phyloP scores from a whole-genome alignment of 2,329 filamentous ascomycete genomes.

The Epichloe scottii region DNA sequence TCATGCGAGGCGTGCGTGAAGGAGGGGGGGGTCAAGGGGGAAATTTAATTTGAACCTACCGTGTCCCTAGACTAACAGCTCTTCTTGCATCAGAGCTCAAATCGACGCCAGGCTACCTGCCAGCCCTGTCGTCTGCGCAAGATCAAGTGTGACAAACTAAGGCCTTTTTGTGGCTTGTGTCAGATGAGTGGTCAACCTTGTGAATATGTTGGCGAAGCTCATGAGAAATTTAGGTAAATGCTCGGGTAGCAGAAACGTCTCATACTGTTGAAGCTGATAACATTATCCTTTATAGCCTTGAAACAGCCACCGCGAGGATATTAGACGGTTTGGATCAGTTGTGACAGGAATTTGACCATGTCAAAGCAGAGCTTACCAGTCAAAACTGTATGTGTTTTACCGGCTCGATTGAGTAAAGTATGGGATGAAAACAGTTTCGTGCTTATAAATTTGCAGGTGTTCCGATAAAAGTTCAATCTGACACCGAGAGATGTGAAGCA shows the following conservation, averaged over 20 bases:
- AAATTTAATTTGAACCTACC: background rate
- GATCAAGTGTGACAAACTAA: conserved; percentile 9
- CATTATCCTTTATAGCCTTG: conserved; percentile 3
- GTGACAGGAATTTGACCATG: conserved; percentile 7
- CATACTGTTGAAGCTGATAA: too few species aligned
- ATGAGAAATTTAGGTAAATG: conserved; percentile 9
- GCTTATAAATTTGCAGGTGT: background rate
- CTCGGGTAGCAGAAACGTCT: too few species aligned
- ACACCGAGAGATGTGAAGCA: background rate
- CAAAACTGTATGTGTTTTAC: background rate
- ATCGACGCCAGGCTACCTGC: conserved; percentile 10
- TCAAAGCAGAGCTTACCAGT: conserved; percentile 3
- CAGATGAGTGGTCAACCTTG: conserved; percentile 8
- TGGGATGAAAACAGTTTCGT: too few species aligned
- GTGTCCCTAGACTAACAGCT: background rate
- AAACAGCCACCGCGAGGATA: conserved; percentile 9
- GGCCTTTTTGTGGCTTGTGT: conserved; percentile 9
- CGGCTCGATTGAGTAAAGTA: background rate
- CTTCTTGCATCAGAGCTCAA: conserved; percentile 2
- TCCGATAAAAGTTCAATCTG: background rate
- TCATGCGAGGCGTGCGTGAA: background rate
- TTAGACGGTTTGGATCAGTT: conserved; percentile 9
- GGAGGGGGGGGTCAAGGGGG: background rate
- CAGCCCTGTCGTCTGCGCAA: conserved; percentile 8
- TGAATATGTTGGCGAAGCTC: conserved; percentile 9